These are phyloP conservation scores for Termitomyces sp. DNA, from an alignment of 768 basidiomycete genomes.

Conservation along the genomic window DNA sequence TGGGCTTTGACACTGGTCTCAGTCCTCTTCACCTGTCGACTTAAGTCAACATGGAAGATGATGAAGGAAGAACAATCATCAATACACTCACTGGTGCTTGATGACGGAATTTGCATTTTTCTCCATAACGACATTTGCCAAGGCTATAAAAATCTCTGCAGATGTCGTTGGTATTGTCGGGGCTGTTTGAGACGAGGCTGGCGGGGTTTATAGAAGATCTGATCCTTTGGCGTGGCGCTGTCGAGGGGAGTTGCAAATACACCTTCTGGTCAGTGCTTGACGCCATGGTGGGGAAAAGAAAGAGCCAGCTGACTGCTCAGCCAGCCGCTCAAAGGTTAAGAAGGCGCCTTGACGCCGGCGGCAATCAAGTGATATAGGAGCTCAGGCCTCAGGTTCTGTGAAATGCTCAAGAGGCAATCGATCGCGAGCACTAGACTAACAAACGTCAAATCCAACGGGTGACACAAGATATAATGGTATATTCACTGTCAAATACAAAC, in stretches of 20 bases:
- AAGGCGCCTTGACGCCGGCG: background rate
- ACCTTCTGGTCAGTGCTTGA: background rate
- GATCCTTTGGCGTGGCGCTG: background rate
- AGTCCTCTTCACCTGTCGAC: background rate
- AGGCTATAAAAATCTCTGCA: background rate
- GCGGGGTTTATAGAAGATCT: background rate
- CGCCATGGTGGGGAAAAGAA: background rate
- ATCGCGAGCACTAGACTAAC: too few species aligned
- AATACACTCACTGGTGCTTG: background rate
- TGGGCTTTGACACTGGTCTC: background rate
- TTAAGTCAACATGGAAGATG: background rate
- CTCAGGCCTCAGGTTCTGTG: too few species aligned
- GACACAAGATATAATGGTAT: background rate
- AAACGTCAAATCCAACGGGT: background rate
- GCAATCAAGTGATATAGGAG: background rate
- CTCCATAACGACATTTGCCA: conserved; percentile 3
- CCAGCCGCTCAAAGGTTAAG: background rate
- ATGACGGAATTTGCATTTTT: conserved; percentile 5
- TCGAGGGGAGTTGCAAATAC: background rate
- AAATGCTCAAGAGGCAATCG: background rate
- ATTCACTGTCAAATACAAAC: conserved; percentile 4
- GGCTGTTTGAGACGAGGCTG: background rate
- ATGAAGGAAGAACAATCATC: background rate
- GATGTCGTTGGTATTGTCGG: background rate
- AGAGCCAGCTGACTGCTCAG: background rate